Evolutionary conservation across 768 basidiomycete species (phyloP), one percentile per base, ranked within the genome.

Genomic region (Russula virescens): DNA sequence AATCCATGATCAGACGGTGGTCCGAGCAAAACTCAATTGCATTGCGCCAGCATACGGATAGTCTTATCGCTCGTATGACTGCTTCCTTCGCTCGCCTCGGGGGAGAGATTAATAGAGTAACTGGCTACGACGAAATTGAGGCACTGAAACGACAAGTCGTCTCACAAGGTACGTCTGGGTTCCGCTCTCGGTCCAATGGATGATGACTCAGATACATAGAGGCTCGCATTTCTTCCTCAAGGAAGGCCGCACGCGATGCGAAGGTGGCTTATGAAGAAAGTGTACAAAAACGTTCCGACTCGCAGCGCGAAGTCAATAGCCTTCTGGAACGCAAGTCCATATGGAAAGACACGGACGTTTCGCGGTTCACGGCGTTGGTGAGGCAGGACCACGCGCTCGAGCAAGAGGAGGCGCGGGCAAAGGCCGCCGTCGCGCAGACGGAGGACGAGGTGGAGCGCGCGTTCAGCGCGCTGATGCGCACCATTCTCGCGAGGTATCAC

Each of bases 241-340:
- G 94, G 21, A 75, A 80, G 52, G 83, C 82, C 6, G 86, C 94
- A 0, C 79, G 83, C 45, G 73, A 79, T 38, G 87, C 93, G 6
- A 98, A 98, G 75, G 70, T 73, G 8, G 81, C 83, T 5, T 87
- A 95, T 69, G 89, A 91, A 60, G 75, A 80, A 59, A 91, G 94
- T 0, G 90, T 95, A n/a, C 71, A 81, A 13, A 79, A 84, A 68
- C 88, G 95, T 6, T 87, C 92, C 10, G 80, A 85, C 48, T 92
- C 92, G 5, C 96, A 99, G 72, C 85, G 91, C n/a, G 89, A 96
- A 73, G 92, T 97, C 56, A 98, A 98, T 75, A 91, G 95, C 71
- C 83, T 99, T 3, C 77, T 98, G 18, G 89, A 94, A 72, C 91
- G 97, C 62, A 98, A 98, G 77, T 88, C 88, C 1, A 78, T 74